Conservation (phyloP, 371 early-diverging fungal genomes). For the Mucor irregularis region DNA sequence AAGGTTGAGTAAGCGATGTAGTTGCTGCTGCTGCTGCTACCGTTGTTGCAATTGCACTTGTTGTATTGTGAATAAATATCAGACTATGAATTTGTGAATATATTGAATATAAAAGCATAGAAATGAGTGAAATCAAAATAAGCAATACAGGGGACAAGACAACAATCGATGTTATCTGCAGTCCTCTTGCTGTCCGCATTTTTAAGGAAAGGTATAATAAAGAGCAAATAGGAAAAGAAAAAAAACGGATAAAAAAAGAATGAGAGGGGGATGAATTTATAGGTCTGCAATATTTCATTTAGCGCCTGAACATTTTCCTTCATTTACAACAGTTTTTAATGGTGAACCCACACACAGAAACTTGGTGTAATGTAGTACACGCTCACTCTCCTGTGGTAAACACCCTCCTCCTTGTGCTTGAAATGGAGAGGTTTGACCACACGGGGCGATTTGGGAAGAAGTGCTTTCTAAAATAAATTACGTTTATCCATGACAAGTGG, state of each 20-base stretch:
- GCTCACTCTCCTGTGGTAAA: background rate
- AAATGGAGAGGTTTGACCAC: too few relatives aligned
- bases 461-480: too few relatives aligned
- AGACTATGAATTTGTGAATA: conserved; percentile 8
- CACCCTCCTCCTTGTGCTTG: background rate
- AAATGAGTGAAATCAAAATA: conserved; percentile 18
- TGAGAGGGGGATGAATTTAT: background rate
- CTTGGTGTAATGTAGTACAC: background rate
- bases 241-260: background rate
- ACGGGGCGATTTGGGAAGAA: too few relatives aligned
- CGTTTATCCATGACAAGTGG: too few relatives aligned
- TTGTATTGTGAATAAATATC: conserved; percentile 1
- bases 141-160: conserved; percentile 23
- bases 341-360: too few relatives aligned
- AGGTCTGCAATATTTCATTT: background rate
- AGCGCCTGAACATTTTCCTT: too few relatives aligned
- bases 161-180: conserved; percentile 25
- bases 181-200: conserved; percentile 25
- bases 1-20: background rate
- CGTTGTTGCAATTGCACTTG: conserved; percentile 2
- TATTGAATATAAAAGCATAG: conserved; percentile 11
- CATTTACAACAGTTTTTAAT: too few relatives aligned
- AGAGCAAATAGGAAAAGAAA: background rate
- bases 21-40: background rate
- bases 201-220: background rate